Base-by-base conservation (phyloP, 164 flowering plant genomes). In the Tinospora cordifolia region DNA sequence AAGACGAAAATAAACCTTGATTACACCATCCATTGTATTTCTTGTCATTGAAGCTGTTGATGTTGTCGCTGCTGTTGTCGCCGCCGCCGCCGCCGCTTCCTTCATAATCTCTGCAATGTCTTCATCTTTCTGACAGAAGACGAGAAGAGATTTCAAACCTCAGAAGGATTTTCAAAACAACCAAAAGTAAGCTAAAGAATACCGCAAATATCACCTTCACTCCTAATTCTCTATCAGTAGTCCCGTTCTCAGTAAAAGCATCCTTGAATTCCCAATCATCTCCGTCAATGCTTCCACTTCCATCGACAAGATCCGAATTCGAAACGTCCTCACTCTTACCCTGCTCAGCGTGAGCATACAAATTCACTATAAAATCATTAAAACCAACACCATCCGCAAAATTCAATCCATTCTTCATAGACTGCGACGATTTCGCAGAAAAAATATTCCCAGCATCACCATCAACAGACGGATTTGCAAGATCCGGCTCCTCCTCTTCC, bases 231-330 rank as follows among this genome's bases (percentile, higher is more conserved):
- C 65, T 60, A 63, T 72, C 65, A 49, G 19, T 73, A 8, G 26
- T 8, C 22, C 13, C 26, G 4, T 40, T 27, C 69, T 79, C 83
- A 21, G 76, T 65, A 34, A 65, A 66, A 0, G 83, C 87, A 59
- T 62, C 84, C 74, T 84, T 77, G 69, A 85, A 88, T 70, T 83
- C 90, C 92, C 92, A 88, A 60, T 71, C 85, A 44, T 82, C 84
- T 46, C 77, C 75, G 57, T 69, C 79, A 60, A 58, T 62, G 49
- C 62, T 79, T 3, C 60, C 74, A 58, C 75, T 62, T 49, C 21
- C 71, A 51, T 22, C 72, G 62, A 40, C 74, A 14, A 46, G 24
- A 47, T 71, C 72, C 26, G 67, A 62, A 72, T 64, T 68, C 13
- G 59, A 15, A 63, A 19, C 62, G 14, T 36, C 25, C 25, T 63